phyloP scores from a whole-genome alignment of 441 rosid species.

The Pelargonium cotyledonis region DNA sequence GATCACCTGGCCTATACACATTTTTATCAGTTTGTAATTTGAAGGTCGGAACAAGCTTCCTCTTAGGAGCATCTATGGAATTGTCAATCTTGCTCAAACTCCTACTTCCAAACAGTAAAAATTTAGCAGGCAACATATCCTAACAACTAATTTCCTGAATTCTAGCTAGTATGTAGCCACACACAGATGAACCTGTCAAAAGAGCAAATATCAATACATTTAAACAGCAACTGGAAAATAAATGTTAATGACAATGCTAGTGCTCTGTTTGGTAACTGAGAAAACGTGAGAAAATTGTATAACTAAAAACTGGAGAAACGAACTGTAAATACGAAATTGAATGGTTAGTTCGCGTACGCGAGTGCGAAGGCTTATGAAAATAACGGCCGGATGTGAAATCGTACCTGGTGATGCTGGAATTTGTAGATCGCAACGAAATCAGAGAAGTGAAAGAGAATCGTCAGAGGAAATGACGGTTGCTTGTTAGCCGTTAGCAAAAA shows the following conservation, averaged over 20 bases:
- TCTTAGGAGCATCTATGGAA: slow-evolving; percentile 24
- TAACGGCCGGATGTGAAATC: not conserved
- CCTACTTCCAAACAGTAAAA: slow-evolving; percentile 49
- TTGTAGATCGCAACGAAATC: not conserved
- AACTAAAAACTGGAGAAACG: not conserved
- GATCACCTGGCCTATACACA: slow-evolving; percentile 87
- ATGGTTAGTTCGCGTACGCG: too few species aligned
- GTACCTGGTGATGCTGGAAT: not conserved
- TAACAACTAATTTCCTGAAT: slow-evolving; percentile 8
- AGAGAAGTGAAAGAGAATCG: not conserved
- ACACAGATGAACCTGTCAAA: not conserved
- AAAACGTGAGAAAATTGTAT: slow-evolving; percentile 1
- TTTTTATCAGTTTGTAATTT: slow-evolving; percentile 60
- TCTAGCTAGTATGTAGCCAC: not conserved
- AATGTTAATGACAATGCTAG: not conserved
- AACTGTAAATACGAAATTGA: too few species aligned
- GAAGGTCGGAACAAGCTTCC: slow-evolving; percentile 37
- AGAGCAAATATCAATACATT: not conserved
- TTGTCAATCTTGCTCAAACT: slow-evolving; percentile 32
- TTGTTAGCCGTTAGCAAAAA: too few species aligned
- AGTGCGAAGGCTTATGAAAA: not conserved
- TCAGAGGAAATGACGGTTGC: too few species aligned
- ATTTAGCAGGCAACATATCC: slow-evolving; percentile 43
- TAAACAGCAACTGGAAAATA: not conserved
- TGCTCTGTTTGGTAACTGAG: slow-evolving; percentile 6